Evolutionary conservation across 208 protist genomes (phyloP), one percentile per base, ranked within the genome.

Genomic region (Leishmania gerbilli): DNA sequence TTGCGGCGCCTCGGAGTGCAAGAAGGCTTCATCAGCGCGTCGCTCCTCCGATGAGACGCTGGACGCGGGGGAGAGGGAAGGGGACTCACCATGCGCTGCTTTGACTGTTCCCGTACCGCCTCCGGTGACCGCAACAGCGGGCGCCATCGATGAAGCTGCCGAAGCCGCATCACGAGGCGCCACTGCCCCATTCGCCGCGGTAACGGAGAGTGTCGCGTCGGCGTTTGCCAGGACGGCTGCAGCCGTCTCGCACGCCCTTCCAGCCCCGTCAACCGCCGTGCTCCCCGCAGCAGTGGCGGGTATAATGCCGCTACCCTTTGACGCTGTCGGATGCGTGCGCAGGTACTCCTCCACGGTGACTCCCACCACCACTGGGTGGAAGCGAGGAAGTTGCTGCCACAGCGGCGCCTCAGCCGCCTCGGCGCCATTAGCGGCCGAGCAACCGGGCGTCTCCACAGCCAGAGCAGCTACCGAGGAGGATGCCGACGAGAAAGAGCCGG

Each of bases 291-390:
- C 62, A 37, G 58, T 71, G 24, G 76, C 62, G n/a, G 47, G 31
- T 2, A 7, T 19, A 11, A 13, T 11, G 27, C 0, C 42, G 6
- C 40, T 72, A 24, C 42, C n/a, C 45, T 72, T n/a, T n/a, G 31
- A 13, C 40, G 21, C 7, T 15, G 37, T 45, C 42, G 42, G 49
- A 45, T 81, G 77, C 11, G 58, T 81, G 40, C 71, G 53, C n/a
- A 85, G 64, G 77, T 79, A 79, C 64, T 72, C 82, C 31, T 62
- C 42, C 42, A 82, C 53, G 15, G 82, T 49, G 0, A 85, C 77
- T 1, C 82, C 82, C 17, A 62, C 76, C 47, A 81, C 77, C 3
- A 75, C 40, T 1, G 82, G 82, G 31, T 85, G 77, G 37, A 85
- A 68, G 2, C 21, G 27, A 5, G 82, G 77, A 8, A 69, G 67